Evolutionary conservation across 2,329 filamentous ascomycete species (phyloP), one percentile per base, ranked within the genome.

Genomic region (Hymenoscyphus occultus): DNA sequence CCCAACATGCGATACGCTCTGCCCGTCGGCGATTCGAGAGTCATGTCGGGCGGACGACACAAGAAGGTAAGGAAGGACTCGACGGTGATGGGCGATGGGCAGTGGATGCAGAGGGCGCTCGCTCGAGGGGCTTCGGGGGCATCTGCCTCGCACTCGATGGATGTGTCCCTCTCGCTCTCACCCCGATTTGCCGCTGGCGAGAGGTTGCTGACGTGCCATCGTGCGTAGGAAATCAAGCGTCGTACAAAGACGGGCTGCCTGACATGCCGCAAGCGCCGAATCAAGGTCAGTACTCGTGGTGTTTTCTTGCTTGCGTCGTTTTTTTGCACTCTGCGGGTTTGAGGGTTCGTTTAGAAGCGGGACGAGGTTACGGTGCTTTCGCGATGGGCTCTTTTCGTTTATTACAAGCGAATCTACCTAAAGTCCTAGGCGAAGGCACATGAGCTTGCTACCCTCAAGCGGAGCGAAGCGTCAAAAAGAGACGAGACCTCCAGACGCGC

Each of bases 161-260:
- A 56, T 56, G 51, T 6, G 19, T 32, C 51, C n/a, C 9, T 19
- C 22, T 28, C 13, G 13, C 9, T 19, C 22, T 28, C 28, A 14
- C 16, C 19, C 54, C 13, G 54, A 57, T 31, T 32, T 14, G 54
- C 13, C 31, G 32, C 54, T 31, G 10, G 14, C 16, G 31, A 39
- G 45, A n/a, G 7, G n/a, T 5, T 68, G 69, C 74, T 75, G 65
- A 75, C 70, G 62, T 56, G 62, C 60, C 62, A 35, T 69, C 59
- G 40, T 42, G 48, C n/a, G 19, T 66, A 90, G 78, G 88, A 92
- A 78, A 90, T 91, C 76, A 91, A 91, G 80, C 83, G 89, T 70
- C 82, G 89, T 74, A 91, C 89, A 64, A 90, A 90, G 78, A 90
- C 87, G 1, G 87, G 87, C n/a, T 91, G 89, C 77, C 75, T 87